Conservation (phyloP, 169 alveolate species). For the Eimeria tenella region DNA sequence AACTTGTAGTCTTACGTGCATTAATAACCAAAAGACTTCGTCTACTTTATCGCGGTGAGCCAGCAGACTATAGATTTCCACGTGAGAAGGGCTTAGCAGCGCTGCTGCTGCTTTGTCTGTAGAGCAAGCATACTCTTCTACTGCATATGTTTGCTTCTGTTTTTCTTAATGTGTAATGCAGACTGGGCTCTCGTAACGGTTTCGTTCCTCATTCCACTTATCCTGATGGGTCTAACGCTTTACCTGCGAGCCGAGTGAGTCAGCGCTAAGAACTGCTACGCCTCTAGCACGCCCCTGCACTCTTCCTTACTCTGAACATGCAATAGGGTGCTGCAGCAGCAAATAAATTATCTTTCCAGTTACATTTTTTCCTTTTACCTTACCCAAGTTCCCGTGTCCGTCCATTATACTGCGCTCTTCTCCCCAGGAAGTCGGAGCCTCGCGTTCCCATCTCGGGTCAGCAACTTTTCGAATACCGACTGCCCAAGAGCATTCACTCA, state of each 20-base stretch:
- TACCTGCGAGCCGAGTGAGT: constrained; percentile 60
- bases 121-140: neutral
- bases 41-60: constrained; percentile 62
- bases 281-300: too few species aligned
- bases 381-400: neutral
- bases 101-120: neutral
- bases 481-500: constrained; percentile 37
- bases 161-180: neutral
- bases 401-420: neutral
- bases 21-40: constrained; percentile 47
- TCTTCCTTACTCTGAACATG: neutral
- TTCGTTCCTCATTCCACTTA: constrained; percentile 46
- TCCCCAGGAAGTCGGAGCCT: constrained; percentile 50
- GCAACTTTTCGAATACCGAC: constrained; percentile 45
- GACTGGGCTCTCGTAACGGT: constrained; percentile 70
- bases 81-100: too few species aligned
- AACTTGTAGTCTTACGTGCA: constrained; percentile 24
- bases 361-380: too few species aligned
- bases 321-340: neutral
- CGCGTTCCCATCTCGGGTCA: constrained; percentile 52
- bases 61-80: neutral
- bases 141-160: neutral
- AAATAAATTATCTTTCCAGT: neutral
- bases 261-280: neutral
- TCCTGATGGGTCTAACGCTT: constrained; percentile 56